Conservation (phyloP, 75 land plant genomes). For the Sequoia sempervirens region DNA sequence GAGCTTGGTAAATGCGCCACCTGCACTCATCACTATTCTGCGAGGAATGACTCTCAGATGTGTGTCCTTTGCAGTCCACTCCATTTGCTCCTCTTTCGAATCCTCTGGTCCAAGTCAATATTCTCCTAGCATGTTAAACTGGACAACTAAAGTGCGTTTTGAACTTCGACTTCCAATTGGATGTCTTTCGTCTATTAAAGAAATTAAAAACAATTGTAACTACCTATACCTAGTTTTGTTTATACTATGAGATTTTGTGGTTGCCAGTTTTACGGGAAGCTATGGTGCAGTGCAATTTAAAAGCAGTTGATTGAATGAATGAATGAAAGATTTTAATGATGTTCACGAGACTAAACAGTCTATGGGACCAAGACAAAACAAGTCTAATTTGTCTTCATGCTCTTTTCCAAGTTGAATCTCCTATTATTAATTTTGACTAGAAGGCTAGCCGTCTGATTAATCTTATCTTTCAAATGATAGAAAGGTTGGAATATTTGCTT, state of each 20-base stretch:
- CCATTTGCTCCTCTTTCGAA: constrained; percentile 26
- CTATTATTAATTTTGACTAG: too few relatives aligned
- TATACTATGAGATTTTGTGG: background rate
- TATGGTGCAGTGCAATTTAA: too few relatives aligned
- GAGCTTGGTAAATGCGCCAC: constrained; percentile 62
- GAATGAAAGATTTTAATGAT: too few relatives aligned
- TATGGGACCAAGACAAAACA: too few relatives aligned
- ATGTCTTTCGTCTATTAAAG: background rate
- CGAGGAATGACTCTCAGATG: constrained; percentile 85
- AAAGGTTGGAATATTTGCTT: background rate
- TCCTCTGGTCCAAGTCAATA: background rate
- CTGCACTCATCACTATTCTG: constrained; percentile 44
- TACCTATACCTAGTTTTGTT: background rate
- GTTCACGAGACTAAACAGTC: too few relatives aligned
- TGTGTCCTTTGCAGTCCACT: constrained; percentile 61
- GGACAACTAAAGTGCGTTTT: background rate
- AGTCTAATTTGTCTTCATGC: too few relatives aligned
- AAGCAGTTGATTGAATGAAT: too few relatives aligned
- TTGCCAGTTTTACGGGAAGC: background rate
- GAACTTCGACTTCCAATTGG: background rate
- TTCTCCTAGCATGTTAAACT: background rate
- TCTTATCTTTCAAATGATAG: too few relatives aligned
- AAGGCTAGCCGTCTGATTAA: too few relatives aligned
- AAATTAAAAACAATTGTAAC: background rate
- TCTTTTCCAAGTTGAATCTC: too few relatives aligned